phyloP scores from a whole-genome alignment of 2,329 filamentous ascomycete species.

The Didymella exigua region DNA sequence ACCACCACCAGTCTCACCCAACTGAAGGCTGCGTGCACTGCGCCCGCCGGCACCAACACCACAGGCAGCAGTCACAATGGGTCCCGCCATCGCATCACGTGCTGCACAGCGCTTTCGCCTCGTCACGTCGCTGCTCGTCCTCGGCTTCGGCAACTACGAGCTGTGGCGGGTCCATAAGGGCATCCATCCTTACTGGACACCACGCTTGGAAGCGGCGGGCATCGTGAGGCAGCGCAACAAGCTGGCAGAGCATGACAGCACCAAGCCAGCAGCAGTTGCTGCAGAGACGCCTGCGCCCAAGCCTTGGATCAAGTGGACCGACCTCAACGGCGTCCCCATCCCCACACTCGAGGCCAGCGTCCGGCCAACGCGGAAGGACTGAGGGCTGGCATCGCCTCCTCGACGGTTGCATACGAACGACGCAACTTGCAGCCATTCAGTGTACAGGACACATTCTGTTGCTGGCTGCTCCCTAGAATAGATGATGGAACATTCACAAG shows the following conservation, averaged over 20 bases:
- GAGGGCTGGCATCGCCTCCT: not conserved
- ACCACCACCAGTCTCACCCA: not conserved
- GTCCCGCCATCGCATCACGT: constrained; percentile 12
- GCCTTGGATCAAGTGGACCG: constrained; percentile 30
- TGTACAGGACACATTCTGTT: not conserved
- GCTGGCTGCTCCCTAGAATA: not conserved
- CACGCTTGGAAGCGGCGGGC: constrained; percentile 28
- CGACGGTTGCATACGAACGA: not conserved
- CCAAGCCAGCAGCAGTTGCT: constrained; percentile 1
- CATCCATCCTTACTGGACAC: constrained; percentile 37
- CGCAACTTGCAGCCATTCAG: not conserved
- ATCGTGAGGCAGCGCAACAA: constrained; percentile 19
- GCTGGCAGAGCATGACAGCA: constrained; percentile 6
- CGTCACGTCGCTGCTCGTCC: constrained; percentile 23
- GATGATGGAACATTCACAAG: no score
- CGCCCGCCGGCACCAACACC: not conserved
- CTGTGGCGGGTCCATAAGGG: constrained; percentile 35
- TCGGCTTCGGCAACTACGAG: constrained; percentile 33
- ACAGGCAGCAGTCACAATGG: constrained; percentile 17
- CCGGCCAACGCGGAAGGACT: constrained; percentile 23
- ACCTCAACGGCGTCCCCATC: constrained; percentile 39
- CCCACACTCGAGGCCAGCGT: constrained; percentile 29
- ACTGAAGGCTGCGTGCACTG: constrained; percentile 1
- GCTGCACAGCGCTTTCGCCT: constrained; percentile 12
- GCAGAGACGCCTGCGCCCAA: constrained; percentile 11